Evolutionary conservation across 192 early-diverging fungal species (phyloP).

Genomic region (Pilaira anomala): DNA sequence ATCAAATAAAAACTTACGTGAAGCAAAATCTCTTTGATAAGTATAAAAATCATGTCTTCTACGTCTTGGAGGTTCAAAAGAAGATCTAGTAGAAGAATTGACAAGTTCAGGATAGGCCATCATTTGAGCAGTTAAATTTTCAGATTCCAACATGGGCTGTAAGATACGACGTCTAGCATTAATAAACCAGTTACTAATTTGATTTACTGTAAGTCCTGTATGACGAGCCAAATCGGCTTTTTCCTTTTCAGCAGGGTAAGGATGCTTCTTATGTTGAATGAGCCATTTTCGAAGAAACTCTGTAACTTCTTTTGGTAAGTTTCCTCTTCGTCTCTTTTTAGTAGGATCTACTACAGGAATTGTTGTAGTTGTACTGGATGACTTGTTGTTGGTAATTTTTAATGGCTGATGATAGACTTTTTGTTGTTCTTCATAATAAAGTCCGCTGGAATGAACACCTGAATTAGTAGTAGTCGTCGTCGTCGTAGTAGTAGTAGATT

Average conservation of each 20-base stretch:
- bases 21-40: background rate
- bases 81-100: background rate
- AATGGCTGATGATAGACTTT: background rate
- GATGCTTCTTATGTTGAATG: conserved; percentile 50
- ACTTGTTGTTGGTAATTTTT: conserved; percentile 18
- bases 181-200: conserved; percentile 65
- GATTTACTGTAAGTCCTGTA: conserved; percentile 55
- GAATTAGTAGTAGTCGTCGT: too few species aligned
- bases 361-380: background rate
- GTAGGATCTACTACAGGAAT: conserved; percentile 12
- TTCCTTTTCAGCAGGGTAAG: conserved; percentile 55
- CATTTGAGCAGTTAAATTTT: conserved; percentile 15
- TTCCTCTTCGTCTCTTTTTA: conserved; percentile 39
- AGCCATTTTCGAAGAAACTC: conserved; percentile 52
- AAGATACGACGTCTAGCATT: conserved; percentile 56
- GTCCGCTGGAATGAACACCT: conserved; percentile 9
- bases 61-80: conserved; percentile 2
- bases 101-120: conserved; percentile 17
- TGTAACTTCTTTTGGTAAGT: conserved; percentile 45
- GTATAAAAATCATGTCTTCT: conserved; percentile 12
- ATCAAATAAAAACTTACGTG: too few species aligned
- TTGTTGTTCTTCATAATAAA: background rate
- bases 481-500: too few species aligned
- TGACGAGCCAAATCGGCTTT: conserved; percentile 44
- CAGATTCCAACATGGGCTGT: conserved; percentile 46